phyloP scores from a whole-genome alignment of 257 asterid genomes.

The Solanum chmielewskii region DNA sequence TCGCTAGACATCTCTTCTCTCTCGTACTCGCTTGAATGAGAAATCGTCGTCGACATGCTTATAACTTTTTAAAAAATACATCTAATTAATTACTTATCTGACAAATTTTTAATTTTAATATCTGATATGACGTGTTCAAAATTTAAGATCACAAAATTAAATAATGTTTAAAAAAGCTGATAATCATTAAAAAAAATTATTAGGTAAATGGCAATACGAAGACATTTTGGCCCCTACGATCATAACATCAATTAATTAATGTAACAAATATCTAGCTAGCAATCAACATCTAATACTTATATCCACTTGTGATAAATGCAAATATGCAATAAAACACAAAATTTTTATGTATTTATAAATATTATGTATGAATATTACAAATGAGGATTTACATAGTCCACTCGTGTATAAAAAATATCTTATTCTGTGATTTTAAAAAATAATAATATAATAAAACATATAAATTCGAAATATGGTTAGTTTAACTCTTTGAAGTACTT shows the following conservation, averaged over 20 bases:
- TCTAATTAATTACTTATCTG: neutral
- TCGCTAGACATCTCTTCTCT: too few relatives aligned
- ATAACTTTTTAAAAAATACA: too few relatives aligned
- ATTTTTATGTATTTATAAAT: neutral
- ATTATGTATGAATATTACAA: neutral
- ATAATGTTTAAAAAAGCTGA: neutral
- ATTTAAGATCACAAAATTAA: neutral
- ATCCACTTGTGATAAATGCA: neutral
- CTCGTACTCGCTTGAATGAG: too few relatives aligned
- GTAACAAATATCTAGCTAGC: neutral
- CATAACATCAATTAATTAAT: neutral
- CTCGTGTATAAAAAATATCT: neutral
- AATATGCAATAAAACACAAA: neutral
- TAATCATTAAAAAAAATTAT: neutral
- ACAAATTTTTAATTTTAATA: neutral
- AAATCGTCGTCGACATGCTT: too few relatives aligned
- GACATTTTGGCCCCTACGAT: neutral
- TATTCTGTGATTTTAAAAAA: neutral
- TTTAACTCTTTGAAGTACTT: neutral
- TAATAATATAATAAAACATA: neutral
- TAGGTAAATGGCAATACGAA: neutral
- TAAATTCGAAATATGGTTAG: neutral
- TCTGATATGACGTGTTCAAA: neutral
- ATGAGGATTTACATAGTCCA: neutral
- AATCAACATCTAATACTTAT: neutral